Percentiles rank a stretch among this genome's conserved stretches.
Evolutionary conservation across 2,329 filamentous ascomycete genomes (phyloP).

Genomic region (Stagonosporopsis tanaceti): DNA sequence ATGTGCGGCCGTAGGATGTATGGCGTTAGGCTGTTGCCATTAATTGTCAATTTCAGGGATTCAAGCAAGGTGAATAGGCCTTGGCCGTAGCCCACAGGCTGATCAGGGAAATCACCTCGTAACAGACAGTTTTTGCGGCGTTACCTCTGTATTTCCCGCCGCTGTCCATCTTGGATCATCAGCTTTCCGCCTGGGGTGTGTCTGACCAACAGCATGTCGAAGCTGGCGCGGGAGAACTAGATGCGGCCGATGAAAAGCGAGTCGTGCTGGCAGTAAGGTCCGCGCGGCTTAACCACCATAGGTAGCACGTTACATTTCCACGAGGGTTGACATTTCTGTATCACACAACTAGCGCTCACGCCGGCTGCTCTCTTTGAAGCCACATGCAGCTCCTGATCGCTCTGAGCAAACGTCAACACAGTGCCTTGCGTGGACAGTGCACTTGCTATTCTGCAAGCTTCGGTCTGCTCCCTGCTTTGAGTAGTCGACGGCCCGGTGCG

Average conservation of each 20-base stretch:
- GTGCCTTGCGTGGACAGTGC: slow-evolving; percentile 40
- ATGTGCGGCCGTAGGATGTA: slow-evolving; percentile 37
- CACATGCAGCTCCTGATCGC: slow-evolving; percentile 36
- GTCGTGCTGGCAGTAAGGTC: slow-evolving; percentile 25
- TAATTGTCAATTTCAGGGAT: slow-evolving; percentile 20
- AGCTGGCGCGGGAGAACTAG: slow-evolving; percentile 27
- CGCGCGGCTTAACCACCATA: slow-evolving; percentile 16
- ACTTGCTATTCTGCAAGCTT: slow-evolving; percentile 35
- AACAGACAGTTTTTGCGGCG: slow-evolving; percentile 35
- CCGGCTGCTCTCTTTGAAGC: slow-evolving; percentile 40
- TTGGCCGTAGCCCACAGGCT: slow-evolving; percentile 32
- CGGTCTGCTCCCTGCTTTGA: slow-evolving; percentile 42
- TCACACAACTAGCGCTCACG: slow-evolving; percentile 42
- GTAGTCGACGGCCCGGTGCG: slow-evolving; percentile 41
- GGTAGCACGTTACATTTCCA: slow-evolving; percentile 36
- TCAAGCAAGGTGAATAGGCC: slow-evolving; percentile 29
- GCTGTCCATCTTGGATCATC: slow-evolving; percentile 36
- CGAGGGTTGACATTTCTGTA: slow-evolving; percentile 39
- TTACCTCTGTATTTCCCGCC: slow-evolving; percentile 35
- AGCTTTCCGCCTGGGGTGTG: slow-evolving; percentile 29
- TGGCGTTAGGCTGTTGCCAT: slow-evolving; percentile 43
- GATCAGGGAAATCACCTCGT: slow-evolving; percentile 28
- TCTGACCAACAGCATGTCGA: slow-evolving; percentile 37
- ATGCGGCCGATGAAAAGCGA: slow-evolving; percentile 33
- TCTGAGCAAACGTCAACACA: slow-evolving; percentile 37